These are phyloP conservation scores for Microbotryum lychnidis-dioicae DNA, from an alignment of 1,284 basidiomycete genomes.

Conservation along the genomic window DNA sequence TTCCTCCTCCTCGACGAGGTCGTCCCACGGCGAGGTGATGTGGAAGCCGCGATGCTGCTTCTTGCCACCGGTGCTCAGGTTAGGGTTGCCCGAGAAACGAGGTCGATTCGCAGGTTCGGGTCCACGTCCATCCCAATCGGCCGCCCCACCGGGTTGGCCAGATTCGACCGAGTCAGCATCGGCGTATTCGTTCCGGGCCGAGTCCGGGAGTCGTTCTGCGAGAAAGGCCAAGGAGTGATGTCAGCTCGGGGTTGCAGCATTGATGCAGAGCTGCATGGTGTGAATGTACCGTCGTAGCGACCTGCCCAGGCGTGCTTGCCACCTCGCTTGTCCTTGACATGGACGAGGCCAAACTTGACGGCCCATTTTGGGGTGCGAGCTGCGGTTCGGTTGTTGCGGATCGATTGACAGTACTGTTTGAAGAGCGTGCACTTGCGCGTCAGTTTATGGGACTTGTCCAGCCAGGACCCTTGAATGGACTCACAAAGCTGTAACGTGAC, in stretches of 20 bases:
- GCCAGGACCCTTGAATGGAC: neutral
- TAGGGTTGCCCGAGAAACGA: neutral
- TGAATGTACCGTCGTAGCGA: constrained; percentile 42
- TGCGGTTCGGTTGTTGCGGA: constrained; percentile 89
- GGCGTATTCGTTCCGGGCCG: constrained; percentile 3
- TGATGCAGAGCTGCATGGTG: neutral
- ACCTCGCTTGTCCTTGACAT: constrained; percentile 63
- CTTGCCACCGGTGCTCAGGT: neutral
- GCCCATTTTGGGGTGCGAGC: constrained; percentile 91
- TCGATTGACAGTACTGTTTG: constrained; percentile 54
- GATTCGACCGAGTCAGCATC: constrained; percentile 12
- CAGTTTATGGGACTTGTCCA: constrained; percentile 2
- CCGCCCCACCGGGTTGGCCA: neutral
- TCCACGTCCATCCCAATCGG: constrained; percentile 30
- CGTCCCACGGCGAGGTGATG: constrained; percentile 25
- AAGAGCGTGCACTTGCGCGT: neutral
- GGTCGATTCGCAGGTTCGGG: constrained; percentile 17
- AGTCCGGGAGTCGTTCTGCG: constrained; percentile 14
- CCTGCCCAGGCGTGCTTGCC: constrained; percentile 74
- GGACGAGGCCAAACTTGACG: constrained; percentile 74
- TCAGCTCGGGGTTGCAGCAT: neutral
- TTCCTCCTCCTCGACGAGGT: constrained; percentile 21
- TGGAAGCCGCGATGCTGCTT: neutral
- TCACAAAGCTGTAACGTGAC: constrained; percentile 8
- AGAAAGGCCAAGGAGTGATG: too few relatives aligned